Base-by-base conservation (phyloP, 176 grass and related monocot species). In the Aegilops sharonensis region DNA sequence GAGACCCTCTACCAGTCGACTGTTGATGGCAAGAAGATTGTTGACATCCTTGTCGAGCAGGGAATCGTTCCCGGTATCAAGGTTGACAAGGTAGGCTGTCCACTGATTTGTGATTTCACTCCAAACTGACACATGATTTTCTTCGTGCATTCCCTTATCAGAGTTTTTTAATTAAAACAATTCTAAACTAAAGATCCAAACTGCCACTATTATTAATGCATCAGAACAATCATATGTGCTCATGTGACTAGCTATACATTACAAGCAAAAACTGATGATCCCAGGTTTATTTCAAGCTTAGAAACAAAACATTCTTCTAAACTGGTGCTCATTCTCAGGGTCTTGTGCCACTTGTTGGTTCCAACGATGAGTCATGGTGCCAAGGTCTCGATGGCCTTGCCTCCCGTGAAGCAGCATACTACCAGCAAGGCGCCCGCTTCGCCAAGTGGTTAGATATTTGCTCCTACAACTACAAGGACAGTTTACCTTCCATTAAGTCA, bases 1-100 rank as follows among this genome's bases (percentile, higher is more conserved):
- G 97, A 99, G 84, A 99, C 97, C 24, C 94, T 99, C 34, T 99
- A 99, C 84, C 97, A 99, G 73, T 99, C 97, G 0, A 99, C 97
- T 45, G 87, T 83, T 15, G 97, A 99, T 59, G 97, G 97, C 24
- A 94, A 97, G 91, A 99, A 99, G 89, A 99, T 99, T 11, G 92
- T 94, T n/a, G 94, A 99, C 85, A 74, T 99, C 42, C 97, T 99
- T 48, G 13, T 78, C n/a, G 83, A 92, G 81, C 97, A 99, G 68
- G 81, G 81, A 54, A 97, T 99, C 2, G 77, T 97, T 75, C 97
- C 97, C 0, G 97, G 97, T 59, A 99, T 99, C 89, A 99, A 99
- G 86, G 97, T 99, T 25, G 97, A 99, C 89, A 99, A 99, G 94
- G 97, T 97, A 91, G 61, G 75, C 11, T 54, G 12, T 73, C 11